phyloP scores from a whole-genome alignment of 2,329 filamentous ascomycete genomes.

The Colletotrichum cuscutae region DNA sequence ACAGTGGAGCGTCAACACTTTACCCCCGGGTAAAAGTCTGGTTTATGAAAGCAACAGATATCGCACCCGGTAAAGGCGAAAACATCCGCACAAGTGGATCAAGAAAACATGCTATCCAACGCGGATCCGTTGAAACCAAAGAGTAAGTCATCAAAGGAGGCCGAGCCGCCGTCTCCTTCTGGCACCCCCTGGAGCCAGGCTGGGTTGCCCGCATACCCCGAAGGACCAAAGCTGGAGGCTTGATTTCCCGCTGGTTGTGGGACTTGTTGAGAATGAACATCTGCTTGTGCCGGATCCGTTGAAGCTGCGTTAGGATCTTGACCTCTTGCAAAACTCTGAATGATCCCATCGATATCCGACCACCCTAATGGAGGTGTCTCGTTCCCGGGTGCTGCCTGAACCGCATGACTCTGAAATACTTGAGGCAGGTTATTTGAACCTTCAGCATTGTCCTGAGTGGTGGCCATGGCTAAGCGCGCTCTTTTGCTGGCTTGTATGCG shows the following conservation, averaged over 20 bases:
- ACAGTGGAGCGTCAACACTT: background rate
- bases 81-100: background rate
- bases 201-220: background rate
- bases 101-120: constrained; percentile 39
- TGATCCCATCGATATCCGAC: constrained; percentile 49
- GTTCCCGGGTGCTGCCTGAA: background rate
- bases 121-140: constrained; percentile 46
- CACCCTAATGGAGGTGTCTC: constrained; percentile 37
- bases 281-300: constrained; percentile 2
- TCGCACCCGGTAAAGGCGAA: too few species aligned
- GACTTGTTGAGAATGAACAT: background rate
- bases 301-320: constrained; percentile 26
- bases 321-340: constrained; percentile 46
- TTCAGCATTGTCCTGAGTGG: background rate
- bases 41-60: background rate
- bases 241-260: background rate
- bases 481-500: background rate
- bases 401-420: background rate
- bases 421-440: background rate
- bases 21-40: background rate
- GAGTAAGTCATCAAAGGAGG: constrained; percentile 42
- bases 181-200: constrained; percentile 9
- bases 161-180: constrained; percentile 22
- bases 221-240: background rate
- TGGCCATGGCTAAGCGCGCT: background rate